Percentiles rank a stretch among this genome's conserved stretches.
These are phyloP conservation scores for Talaromyces adpressus DNA, from an alignment of 495 filamentous ascomycete species.

Conservation along the genomic window DNA sequence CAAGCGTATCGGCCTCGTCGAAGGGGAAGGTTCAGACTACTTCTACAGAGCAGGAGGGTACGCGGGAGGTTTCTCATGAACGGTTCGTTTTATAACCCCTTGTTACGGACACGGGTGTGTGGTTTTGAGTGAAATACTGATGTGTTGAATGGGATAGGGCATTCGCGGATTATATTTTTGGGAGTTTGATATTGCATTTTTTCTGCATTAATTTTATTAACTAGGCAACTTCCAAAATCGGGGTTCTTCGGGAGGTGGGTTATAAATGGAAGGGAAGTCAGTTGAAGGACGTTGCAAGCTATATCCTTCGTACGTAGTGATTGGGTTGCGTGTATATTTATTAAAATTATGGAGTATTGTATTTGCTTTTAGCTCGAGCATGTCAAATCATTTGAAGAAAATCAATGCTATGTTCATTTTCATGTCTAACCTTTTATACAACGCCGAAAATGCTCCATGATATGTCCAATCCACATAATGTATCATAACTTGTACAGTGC, in stretches of 20 bases:
- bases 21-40: slow-evolving; percentile 25
- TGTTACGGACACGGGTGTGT: neutral
- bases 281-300: neutral
- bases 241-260: neutral
- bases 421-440: neutral
- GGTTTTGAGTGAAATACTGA: neutral
- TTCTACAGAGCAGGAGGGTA: slow-evolving; percentile 23
- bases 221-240: slow-evolving; percentile 31
- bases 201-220: slow-evolving; percentile 99
- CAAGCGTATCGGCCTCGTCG: slow-evolving; percentile 6
- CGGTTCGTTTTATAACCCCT: slow-evolving; percentile 26
- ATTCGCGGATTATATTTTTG: slow-evolving; percentile 94
- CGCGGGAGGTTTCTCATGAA: slow-evolving; percentile 37
- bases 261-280: neutral
- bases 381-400: neutral
- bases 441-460: slow-evolving; percentile 1
- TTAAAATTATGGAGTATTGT: neutral
- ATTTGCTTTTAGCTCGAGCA: neutral
- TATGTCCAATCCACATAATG: neutral
- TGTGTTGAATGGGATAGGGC: slow-evolving; percentile 46
- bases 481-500: neutral
- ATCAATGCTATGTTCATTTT: neutral
- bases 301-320: neutral
- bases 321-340: neutral
- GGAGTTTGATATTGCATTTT: slow-evolving; percentile 92